Evolutionary conservation across 2,329 filamentous ascomycete species (phyloP).

Genomic region (Colletotrichum sp.): DNA sequence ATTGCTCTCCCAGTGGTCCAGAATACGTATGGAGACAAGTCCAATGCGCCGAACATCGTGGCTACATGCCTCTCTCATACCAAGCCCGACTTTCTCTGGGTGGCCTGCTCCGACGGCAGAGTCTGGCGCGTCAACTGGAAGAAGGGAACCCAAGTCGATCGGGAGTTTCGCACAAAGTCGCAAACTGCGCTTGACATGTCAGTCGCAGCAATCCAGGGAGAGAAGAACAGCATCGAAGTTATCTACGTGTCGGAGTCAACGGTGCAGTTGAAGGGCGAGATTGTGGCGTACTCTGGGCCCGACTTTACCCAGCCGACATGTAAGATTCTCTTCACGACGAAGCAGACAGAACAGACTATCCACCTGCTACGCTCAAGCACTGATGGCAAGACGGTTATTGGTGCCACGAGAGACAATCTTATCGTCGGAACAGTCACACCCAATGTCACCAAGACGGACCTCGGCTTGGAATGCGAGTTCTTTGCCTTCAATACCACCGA

Average conservation of each 20-base stretch:
- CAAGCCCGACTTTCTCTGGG: slow-evolving; percentile 59
- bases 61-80: slow-evolving; percentile 44
- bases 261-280: slow-evolving; percentile 27
- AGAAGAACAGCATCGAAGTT: slow-evolving; percentile 44
- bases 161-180: slow-evolving; percentile 47
- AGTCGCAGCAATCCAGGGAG: slow-evolving; percentile 42
- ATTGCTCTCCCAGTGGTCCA: slow-evolving; percentile 57
- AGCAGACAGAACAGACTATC: slow-evolving; percentile 38
- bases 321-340: slow-evolving; percentile 41
- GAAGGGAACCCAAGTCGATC: slow-evolving; percentile 45
- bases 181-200: slow-evolving; percentile 51
- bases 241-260: slow-evolving; percentile 30
- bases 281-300: slow-evolving; percentile 50
- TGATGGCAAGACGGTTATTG: slow-evolving; percentile 61
- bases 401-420: slow-evolving; percentile 48
- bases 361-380: slow-evolving; percentile 53
- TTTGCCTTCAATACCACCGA: slow-evolving; percentile 65
- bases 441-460: slow-evolving; percentile 29
- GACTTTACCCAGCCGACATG: slow-evolving; percentile 29
- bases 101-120: slow-evolving; percentile 62
- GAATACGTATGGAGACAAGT: slow-evolving; percentile 26
- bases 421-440: slow-evolving; percentile 61
- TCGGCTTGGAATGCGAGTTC: slow-evolving; percentile 61
- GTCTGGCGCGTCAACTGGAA: slow-evolving; percentile 67
- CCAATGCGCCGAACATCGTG: slow-evolving; percentile 40